Evolutionary conservation across 768 basidiomycete genomes (phyloP).

Genomic region (Amanita molliuscula): DNA sequence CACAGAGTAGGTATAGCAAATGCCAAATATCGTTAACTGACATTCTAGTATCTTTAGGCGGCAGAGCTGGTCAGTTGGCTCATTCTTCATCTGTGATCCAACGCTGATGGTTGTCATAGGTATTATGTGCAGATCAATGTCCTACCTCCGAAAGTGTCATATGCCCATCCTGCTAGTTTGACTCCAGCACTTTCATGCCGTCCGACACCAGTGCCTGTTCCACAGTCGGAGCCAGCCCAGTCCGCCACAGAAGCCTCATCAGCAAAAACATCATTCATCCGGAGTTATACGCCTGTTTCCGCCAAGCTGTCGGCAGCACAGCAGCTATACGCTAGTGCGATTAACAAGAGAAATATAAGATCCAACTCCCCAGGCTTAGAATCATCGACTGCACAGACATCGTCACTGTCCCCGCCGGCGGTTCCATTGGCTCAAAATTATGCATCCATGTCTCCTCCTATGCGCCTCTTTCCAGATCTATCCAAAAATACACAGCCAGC

Average conservation of each 20-base stretch:
- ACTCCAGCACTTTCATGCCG: neutral
- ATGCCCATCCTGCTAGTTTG: conserved; percentile 21
- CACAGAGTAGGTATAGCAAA: conserved; percentile 14
- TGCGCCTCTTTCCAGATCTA: neutral
- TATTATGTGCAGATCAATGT: conserved; percentile 24
- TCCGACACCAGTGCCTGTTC: neutral
- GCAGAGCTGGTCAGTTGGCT: neutral
- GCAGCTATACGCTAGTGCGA: conserved; percentile 32
- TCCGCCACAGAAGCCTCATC: conserved; percentile 7
- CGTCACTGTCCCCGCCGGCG: neutral
- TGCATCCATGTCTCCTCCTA: neutral
- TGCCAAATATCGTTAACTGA: neutral
- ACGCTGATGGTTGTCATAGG: conserved; percentile 11
- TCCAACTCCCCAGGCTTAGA: neutral
- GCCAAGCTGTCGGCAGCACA: conserved; percentile 25
- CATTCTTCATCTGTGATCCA: neutral
- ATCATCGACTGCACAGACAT: neutral
- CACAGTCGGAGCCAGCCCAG: neutral
- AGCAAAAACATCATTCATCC: conserved; percentile 3
- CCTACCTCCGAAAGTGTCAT: conserved; percentile 22
- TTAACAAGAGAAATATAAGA: conserved; percentile 10
- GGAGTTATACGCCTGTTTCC: neutral
- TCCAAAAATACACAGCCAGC: neutral
- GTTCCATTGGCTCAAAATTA: neutral
- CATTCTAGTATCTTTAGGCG: neutral